Evolutionary conservation across 164 flowering plant species (phyloP), one percentile per base, ranked within the genome.

Genomic region (Magnolia changhungtana): DNA sequence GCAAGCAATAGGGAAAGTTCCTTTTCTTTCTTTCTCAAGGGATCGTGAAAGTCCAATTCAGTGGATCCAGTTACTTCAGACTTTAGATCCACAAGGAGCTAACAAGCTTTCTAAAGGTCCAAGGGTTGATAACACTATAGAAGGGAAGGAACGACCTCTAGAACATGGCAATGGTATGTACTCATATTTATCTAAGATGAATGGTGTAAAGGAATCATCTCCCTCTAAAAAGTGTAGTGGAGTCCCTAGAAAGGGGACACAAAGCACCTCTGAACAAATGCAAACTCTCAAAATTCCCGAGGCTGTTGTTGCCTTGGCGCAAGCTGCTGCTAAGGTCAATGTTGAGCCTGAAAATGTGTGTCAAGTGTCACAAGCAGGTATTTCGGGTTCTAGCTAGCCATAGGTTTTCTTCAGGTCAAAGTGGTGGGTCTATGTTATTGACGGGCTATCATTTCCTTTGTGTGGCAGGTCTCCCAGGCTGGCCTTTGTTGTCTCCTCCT

Each of bases 71-170:
- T 74, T 91, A 72, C 89, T 92, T 66, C 86, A 91, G 37, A 89
- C 93, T 79, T 87, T 92, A 69, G 93, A 92, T 71, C 93, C 87
- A 73, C 96, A 84, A 87, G 98, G 98, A 90, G 82, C 74, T 69
- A 18, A 76, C 75, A 87, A 78, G 63, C 72, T 73, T 71, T 75
- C 72, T 77, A 77, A 66, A 72, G 83, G 78, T 76, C 72, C 59
- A 52, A 52, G 14, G 59, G 59, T 52, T 52, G 16, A 52, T 14
- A 52, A 52, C 59, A 14, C 16, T 59, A 67, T 65, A 52, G 59
- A 52, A 1, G 11, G 61, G 61, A 55, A 55, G 61, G 76, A 77
- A 9, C 37, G n/a, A 4, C 52, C 45, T 13, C 21, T 67, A 67
- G 78, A 78, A 75, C 74, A 68, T 51, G 76, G 71, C 67, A 82